Conservation (phyloP, 2,329 filamentous ascomycete genomes). For the Aspergillus sojae region DNA sequence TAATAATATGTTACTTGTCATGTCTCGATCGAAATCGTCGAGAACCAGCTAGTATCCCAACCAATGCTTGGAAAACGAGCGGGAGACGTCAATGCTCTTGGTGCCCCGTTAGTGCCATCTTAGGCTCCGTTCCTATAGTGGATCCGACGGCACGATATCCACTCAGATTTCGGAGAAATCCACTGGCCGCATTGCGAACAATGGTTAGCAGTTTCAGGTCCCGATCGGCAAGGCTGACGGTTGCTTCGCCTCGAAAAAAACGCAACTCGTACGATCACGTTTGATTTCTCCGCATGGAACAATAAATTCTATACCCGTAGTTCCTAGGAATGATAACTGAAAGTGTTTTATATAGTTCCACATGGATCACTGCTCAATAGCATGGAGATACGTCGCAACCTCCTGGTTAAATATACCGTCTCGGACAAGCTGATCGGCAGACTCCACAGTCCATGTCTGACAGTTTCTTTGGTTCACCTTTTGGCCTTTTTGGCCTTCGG, state of each 20-base stretch:
- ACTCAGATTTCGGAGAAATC: neutral
- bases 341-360: neutral
- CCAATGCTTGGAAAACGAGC: accelerated
- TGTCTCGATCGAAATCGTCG: neutral
- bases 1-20: neutral
- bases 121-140: neutral
- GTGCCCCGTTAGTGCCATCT: neutral
- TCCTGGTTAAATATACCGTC: slow-evolving; percentile 29
- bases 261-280: neutral
- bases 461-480: slow-evolving; percentile 36
- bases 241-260: neutral
- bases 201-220: neutral
- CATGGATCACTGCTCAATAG: slow-evolving; percentile 25
- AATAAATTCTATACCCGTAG: no score
- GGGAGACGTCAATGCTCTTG: neutral
- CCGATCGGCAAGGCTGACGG: neutral
- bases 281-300: neutral
- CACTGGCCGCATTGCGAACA: neutral
- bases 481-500: neutral
- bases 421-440: slow-evolving; percentile 32
- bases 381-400: slow-evolving; percentile 28
- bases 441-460: slow-evolving; percentile 43
- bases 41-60: no score
- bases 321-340: neutral
- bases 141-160: neutral